A percentile compares a stretch with the other conserved stretches of the same genome.
These are phyloP conservation scores for Alternaria triticimaculans DNA, from an alignment of 2,329 filamentous ascomycete species.

Conservation along the genomic window DNA sequence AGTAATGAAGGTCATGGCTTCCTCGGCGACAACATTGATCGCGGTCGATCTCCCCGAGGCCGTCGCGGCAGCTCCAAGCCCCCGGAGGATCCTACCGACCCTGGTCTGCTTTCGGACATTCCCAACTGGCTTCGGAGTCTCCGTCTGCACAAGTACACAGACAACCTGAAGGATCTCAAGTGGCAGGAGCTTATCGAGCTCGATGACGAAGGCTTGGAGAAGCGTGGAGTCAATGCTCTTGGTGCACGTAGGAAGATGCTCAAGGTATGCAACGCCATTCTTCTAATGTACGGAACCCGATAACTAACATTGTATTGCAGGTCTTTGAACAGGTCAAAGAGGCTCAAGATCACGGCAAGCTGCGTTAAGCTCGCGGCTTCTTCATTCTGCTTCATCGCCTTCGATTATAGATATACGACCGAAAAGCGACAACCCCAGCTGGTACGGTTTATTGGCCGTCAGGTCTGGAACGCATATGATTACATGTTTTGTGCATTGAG, in stretches of 20 bases:
- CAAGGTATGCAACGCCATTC: constrained; percentile 68
- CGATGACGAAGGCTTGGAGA: constrained; percentile 91
- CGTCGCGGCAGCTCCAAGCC: constrained; percentile 95
- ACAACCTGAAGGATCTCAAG: constrained; percentile 95
- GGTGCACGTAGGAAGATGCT: constrained; percentile 97
- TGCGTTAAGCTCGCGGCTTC: constrained; percentile 34
- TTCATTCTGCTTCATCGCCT: constrained; percentile 3
- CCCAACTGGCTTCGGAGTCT: constrained; percentile 94
- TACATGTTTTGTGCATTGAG: constrained; percentile 19
- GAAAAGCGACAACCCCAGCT: constrained; percentile 30
- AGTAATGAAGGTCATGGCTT: constrained; percentile 73
- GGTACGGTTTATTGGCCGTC: constrained; percentile 32
- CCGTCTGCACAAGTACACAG: constrained; percentile 97
- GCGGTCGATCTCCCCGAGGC: constrained; percentile 90
- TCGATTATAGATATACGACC: constrained; percentile 31
- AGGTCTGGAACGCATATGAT: constrained; percentile 33
- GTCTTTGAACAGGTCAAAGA: constrained; percentile 94
- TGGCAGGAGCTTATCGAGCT: constrained; percentile 93
- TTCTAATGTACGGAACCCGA: background rate
- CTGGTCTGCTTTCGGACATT: constrained; percentile 88
- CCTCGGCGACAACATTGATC: constrained; percentile 88
- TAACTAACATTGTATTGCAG: constrained; percentile 54
- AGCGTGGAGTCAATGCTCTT: constrained; percentile 90
- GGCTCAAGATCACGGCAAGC: constrained; percentile 55
- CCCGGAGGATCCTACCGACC: constrained; percentile 95